Conservation (phyloP, 2,329 filamentous ascomycete species). For the Fusarium armeniacum region DNA sequence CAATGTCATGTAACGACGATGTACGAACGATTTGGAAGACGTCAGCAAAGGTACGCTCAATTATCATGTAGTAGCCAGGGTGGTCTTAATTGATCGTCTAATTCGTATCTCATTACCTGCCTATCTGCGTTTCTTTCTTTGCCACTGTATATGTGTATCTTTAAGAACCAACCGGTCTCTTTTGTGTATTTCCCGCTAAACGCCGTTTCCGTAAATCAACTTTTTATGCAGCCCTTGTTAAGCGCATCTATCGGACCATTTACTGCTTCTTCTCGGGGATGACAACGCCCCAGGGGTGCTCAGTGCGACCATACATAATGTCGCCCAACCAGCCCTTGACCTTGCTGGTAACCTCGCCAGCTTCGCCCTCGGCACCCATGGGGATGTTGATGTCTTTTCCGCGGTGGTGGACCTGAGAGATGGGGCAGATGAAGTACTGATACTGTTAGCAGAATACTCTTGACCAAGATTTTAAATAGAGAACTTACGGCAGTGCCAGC, state of each 20-base stretch:
- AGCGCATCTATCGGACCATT: constrained; percentile 13
- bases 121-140: constrained; percentile 21
- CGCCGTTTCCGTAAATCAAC: constrained; percentile 45
- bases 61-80: constrained; percentile 5
- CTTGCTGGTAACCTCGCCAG: constrained; percentile 69
- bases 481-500: constrained; percentile 84
- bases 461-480: fast-evolving
- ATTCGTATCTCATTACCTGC: constrained; percentile 47
- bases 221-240: constrained; percentile 8
- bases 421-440: constrained; percentile 78
- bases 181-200: constrained; percentile 47
- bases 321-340: constrained; percentile 77
- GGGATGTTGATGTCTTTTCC: constrained; percentile 73
- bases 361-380: constrained; percentile 65
- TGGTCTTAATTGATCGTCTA: constrained; percentile 44
- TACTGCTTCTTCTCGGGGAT: constrained; percentile 72
- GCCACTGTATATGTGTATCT: constrained; percentile 15
- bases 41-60: constrained; percentile 4
- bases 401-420: constrained; percentile 77
- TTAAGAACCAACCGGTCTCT: constrained; percentile 26
- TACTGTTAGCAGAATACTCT: constrained; percentile 33
- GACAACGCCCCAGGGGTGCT: constrained; percentile 78
- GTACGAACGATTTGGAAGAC: constrained; percentile 3
- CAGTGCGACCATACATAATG: constrained; percentile 80
- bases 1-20: background rate